Percentiles rank a stretch among this genome's conserved stretches.
Evolutionary conservation across 2,329 filamentous ascomycete species (phyloP).

Genomic region (Botrytis fabae): DNA sequence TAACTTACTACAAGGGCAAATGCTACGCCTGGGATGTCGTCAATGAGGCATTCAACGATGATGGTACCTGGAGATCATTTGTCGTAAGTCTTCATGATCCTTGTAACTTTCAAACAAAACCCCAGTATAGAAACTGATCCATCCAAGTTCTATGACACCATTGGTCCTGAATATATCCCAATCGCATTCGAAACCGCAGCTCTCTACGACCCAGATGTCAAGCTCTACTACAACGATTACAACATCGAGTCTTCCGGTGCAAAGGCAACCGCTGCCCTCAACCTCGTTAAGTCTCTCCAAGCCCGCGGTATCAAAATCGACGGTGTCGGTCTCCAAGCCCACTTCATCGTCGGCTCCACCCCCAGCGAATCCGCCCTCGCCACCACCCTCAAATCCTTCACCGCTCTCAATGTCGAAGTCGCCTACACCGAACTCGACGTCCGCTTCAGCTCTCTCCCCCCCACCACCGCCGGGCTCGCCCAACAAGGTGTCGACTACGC

Average conservation of each 20-base stretch:
- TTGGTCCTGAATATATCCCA: slow-evolving; percentile 54
- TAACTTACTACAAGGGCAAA: slow-evolving; percentile 59
- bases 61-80: slow-evolving; percentile 53
- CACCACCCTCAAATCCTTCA: slow-evolving; percentile 52
- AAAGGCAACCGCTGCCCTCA: slow-evolving; percentile 49
- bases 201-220: slow-evolving; percentile 33
- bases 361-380: slow-evolving; percentile 49
- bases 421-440: slow-evolving; percentile 65
- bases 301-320: slow-evolving; percentile 57
- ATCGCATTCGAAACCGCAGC: slow-evolving; percentile 38
- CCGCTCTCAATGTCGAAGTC: slow-evolving; percentile 55
- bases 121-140: not conserved
- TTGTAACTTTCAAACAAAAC: slow-evolving; percentile 30
- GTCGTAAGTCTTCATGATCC: slow-evolving; percentile 51
- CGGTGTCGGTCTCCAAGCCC: slow-evolving; percentile 62
- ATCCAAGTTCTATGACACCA: slow-evolving; percentile 19
- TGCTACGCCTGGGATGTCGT: slow-evolving; percentile 68
- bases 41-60: slow-evolving; percentile 63
- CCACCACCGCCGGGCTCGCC: slow-evolving; percentile 44
- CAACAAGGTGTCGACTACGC: slow-evolving; percentile 53
- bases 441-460: slow-evolving; percentile 49
- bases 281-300: slow-evolving; percentile 49
- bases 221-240: slow-evolving; percentile 55
- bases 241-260: slow-evolving; percentile 57
- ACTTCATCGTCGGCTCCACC: slow-evolving; percentile 58